Evolutionary conservation across 2,329 filamentous ascomycete species (phyloP).

Genomic region (Zopfia rhizophila): DNA sequence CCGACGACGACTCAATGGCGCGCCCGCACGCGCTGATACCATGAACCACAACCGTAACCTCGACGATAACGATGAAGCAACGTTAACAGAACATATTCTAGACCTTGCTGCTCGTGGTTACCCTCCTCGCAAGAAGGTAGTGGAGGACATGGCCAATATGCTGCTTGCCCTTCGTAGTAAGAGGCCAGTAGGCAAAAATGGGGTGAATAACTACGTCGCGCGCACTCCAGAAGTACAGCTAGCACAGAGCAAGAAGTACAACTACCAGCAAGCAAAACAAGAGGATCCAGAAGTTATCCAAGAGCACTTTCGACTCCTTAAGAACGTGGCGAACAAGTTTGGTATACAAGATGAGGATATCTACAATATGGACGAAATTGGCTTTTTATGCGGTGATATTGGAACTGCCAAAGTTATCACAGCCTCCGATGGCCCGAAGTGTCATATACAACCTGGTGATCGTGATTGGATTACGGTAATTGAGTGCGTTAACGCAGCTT

Average conservation of each 20-base stretch:
- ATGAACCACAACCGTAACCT: too few species aligned
- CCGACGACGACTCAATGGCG: too few species aligned
- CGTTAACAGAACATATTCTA: too few species aligned
- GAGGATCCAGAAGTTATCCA: slow-evolving; percentile 18
- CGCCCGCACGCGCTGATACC: too few species aligned
- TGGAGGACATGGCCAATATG: slow-evolving; percentile 28
- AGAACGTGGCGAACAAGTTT: slow-evolving; percentile 12
- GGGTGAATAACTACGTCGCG: slow-evolving; percentile 23
- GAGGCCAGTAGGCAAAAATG: slow-evolving; percentile 20
- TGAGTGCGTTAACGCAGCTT: slow-evolving; percentile 16
- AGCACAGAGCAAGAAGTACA: slow-evolving; percentile 17
- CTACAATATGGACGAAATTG: slow-evolving; percentile 39
- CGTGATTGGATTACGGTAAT: slow-evolving; percentile 40
- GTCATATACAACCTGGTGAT: slow-evolving; percentile 35
- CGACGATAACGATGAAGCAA: too few species aligned
- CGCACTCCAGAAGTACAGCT: slow-evolving; percentile 19
- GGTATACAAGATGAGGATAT: slow-evolving; percentile 24
- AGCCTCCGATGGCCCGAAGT: slow-evolving; percentile 27
- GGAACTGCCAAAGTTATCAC: slow-evolving; percentile 36
- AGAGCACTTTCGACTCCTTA: slow-evolving; percentile 8
- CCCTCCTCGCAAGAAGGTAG: slow-evolving; percentile 13
- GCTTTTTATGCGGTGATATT: slow-evolving; percentile 48
- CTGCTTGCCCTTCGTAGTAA: slow-evolving; percentile 18
- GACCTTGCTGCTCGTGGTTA: too few species aligned
- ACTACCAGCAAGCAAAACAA: slow-evolving; percentile 19